Evolutionary conservation across 768 basidiomycete species (phyloP), one percentile per base, ranked within the genome.

Genomic region (Neoboletus magnificus): DNA sequence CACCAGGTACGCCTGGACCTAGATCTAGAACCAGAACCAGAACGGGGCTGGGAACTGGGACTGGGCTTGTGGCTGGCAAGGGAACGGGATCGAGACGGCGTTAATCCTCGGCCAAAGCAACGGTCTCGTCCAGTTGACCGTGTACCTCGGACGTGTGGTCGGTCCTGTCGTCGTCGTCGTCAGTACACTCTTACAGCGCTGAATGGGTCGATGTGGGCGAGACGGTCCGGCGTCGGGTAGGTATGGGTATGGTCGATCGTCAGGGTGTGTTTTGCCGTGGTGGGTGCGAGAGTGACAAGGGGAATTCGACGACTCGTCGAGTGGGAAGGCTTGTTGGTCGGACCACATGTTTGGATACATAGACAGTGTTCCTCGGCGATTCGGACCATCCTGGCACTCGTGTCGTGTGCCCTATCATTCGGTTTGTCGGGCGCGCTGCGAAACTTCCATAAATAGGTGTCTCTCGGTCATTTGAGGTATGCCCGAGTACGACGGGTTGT

Each of bases 31-130:
- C n/a, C n/a, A n/a, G n/a, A n/a, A n/a, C n/a, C n/a, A n/a, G n/a
- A n/a, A n/a, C n/a, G n/a, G n/a, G n/a, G n/a, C n/a, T n/a, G n/a
- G 4, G 18, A 6, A 30, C 11, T 20, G 12, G 12, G 3, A n/a
- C 1, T 1, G 30, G 13, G 5, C 0, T 13, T 20, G 45, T 8
- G 11, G 1, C 45, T 8, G 20, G 20, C 9, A 18, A 18, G 18
- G 43, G 42, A 3, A 18, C 27, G 27, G 27, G 27, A 27, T 5
- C 18, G 43, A 27, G 5, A 11, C 18, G 43, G 43, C 16, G 6
- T 30, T 35, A 77, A 18, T 77, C 8, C 74, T 86, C 8, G 85
- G 84, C 0, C 75, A 77, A n/a, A 80, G 81, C 7, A 86, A 85
- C 54, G 85, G 84, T 15, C 74, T 87, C 15, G 77, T 82, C 16